Conservation (phyloP, 371 early-diverging fungal genomes). For the Ordospora colligata region DNA sequence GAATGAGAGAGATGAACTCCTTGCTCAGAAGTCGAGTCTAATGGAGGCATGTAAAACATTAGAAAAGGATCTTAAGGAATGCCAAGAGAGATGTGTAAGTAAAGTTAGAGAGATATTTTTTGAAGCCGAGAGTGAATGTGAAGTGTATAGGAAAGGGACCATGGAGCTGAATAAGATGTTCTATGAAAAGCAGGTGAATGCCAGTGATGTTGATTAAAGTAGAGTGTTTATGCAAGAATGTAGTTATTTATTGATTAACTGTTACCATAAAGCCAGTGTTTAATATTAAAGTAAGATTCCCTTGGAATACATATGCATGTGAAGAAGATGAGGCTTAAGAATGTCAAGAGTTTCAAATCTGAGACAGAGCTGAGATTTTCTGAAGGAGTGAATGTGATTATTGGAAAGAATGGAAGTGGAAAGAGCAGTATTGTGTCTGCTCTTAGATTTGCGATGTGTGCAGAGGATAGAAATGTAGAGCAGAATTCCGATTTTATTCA, state of each 20-base stretch:
- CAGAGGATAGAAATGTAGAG: constrained; percentile 69
- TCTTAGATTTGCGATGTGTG: constrained; percentile 79
- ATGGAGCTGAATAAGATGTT: background rate
- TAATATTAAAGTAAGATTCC: background rate
- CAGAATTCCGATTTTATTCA: constrained; percentile 82
- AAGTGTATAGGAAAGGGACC: constrained; percentile 8
- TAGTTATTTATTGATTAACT: background rate
- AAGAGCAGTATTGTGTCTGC: constrained; percentile 97
- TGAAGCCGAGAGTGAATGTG: background rate
- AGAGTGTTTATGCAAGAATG: background rate
- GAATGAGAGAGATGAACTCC: constrained; percentile 5
- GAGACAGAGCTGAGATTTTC: constrained; percentile 25
- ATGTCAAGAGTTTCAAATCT: constrained; percentile 55
- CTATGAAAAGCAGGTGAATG: background rate
- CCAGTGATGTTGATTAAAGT: background rate
- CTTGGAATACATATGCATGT: constrained; percentile 46
- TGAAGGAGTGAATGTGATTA: constrained; percentile 45
- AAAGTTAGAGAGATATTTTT: constrained; percentile 9
- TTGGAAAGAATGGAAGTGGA: constrained; percentile 93
- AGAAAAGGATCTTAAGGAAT: constrained; percentile 12
- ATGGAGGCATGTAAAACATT: background rate
- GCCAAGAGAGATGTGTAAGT: background rate
- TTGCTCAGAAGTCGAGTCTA: constrained; percentile 2
- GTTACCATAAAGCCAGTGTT: background rate
- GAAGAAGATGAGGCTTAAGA: constrained; percentile 47